Percentiles rank a stretch among this genome's conserved stretches.
Evolutionary conservation across 2,329 filamentous ascomycete species (phyloP).

Genomic region (Sporothrix brasiliensis): DNA sequence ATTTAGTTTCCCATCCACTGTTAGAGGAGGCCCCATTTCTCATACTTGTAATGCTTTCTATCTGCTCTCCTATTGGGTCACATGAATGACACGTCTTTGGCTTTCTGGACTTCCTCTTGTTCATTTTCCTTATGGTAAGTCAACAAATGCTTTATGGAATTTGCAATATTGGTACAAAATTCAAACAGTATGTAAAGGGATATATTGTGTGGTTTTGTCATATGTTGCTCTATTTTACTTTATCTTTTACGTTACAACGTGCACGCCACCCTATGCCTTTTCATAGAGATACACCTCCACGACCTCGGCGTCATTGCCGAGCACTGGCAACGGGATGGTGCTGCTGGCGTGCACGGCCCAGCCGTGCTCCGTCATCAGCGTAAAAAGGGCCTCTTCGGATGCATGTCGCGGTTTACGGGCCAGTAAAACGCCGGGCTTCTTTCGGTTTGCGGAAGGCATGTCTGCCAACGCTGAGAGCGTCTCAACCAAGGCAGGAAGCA

Average conservation of each 20-base stretch:
- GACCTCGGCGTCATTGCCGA: constrained; percentile 50
- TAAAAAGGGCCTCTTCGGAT: constrained; percentile 55
- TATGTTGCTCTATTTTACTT: not conserved
- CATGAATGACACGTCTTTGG: not conserved
- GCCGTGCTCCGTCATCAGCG: constrained; percentile 49
- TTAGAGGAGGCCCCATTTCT: not conserved
- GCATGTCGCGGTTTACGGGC: constrained; percentile 61
- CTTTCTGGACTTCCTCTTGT: not conserved
- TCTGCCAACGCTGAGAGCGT: constrained; percentile 56
- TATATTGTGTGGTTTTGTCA: not conserved
- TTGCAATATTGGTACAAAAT: too few species aligned
- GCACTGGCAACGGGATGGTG: constrained; percentile 50
- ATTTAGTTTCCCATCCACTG: not conserved
- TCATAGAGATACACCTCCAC: constrained; percentile 59
- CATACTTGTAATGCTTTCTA: not conserved
- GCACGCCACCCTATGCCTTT: constrained; percentile 37
- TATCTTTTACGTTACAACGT: too few species aligned
- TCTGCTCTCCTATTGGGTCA: not conserved
- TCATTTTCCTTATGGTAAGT: not conserved
- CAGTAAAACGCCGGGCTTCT: constrained; percentile 48
- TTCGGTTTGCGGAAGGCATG: constrained; percentile 29
- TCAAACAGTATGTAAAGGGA: too few species aligned
- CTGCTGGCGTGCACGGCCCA: constrained; percentile 52
- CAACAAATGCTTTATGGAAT: not conserved
- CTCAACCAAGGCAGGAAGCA: constrained; percentile 56